These are phyloP conservation scores for Agaricus sinodeliciosus DNA, from an alignment of 768 basidiomycete species.

Conservation along the genomic window DNA sequence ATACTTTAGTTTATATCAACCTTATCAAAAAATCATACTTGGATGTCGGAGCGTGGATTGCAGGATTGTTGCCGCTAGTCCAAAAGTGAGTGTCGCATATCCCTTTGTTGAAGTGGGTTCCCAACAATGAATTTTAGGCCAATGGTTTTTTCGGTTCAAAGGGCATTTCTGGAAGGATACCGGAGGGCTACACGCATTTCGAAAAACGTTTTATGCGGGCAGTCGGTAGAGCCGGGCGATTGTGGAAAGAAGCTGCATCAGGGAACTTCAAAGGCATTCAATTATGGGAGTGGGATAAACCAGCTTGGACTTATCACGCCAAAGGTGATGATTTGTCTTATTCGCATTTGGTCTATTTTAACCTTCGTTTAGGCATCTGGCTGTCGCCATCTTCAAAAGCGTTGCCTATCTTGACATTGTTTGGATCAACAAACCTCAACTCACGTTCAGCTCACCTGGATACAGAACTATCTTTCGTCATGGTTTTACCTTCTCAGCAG, in stretches of 20 bases:
- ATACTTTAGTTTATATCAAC: slow-evolving; percentile 83
- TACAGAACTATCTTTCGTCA: slow-evolving; percentile 84
- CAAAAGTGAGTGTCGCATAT: slow-evolving; percentile 51
- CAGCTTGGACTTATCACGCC: slow-evolving; percentile 97
- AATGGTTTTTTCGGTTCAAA: slow-evolving; percentile 92
- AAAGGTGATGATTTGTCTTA: slow-evolving; percentile 56
- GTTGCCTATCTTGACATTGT: slow-evolving; percentile 68
- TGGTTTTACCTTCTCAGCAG: slow-evolving; percentile 54
- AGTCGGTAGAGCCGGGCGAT: slow-evolving; percentile 39
- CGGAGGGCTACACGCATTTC: slow-evolving; percentile 88
- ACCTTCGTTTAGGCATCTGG: slow-evolving; percentile 67
- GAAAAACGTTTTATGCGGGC: slow-evolving; percentile 80
- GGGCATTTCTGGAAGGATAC: slow-evolving; percentile 89
- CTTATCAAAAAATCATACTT: slow-evolving; percentile 72
- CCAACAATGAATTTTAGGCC: slow-evolving; percentile 44
- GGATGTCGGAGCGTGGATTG: slow-evolving; percentile 48
- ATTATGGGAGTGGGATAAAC: slow-evolving; percentile 80
- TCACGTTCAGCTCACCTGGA: slow-evolving; percentile 87
- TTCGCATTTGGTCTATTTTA: neutral
- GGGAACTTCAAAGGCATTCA: slow-evolving; percentile 44
- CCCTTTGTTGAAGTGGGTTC: neutral
- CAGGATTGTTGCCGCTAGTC: slow-evolving; percentile 78
- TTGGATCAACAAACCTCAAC: slow-evolving; percentile 94
- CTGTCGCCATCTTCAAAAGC: slow-evolving; percentile 49
- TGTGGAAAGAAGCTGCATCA: slow-evolving; percentile 23